Percentiles rank a stretch among this genome's conserved stretches.
Conservation (phyloP, 768 basidiomycete genomes). For the Tubosaeta brunneosetosa region DNA sequence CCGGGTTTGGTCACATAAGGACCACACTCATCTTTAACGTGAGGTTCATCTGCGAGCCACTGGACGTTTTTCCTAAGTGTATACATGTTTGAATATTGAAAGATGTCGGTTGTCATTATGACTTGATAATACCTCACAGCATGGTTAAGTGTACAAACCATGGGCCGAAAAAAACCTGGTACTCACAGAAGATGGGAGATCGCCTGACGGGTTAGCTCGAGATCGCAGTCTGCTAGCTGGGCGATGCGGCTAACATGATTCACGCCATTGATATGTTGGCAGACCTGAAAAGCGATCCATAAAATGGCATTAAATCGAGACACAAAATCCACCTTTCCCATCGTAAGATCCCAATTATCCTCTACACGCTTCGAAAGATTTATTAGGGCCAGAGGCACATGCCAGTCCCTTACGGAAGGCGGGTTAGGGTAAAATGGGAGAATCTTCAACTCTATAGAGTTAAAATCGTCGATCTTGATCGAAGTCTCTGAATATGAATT, state of each 20-base stretch:
- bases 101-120: constrained; percentile 94
- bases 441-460: constrained; percentile 92
- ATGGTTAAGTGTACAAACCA: constrained; percentile 2
- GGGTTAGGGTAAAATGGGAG: constrained; percentile 98
- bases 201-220: constrained; percentile 75
- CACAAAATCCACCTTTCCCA: constrained; percentile 62
- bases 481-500: constrained; percentile 97
- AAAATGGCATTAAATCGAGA: background rate
- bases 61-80: constrained; percentile 82
- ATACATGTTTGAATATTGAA: constrained; percentile 98
- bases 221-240: constrained; percentile 83
- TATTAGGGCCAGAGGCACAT: constrained; percentile 88
- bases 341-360: constrained; percentile 94
- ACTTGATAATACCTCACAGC: constrained; percentile 86
- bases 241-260: constrained; percentile 92
- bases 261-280: constrained; percentile 80
- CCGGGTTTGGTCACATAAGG: constrained; percentile 83
- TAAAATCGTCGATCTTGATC: constrained; percentile 86
- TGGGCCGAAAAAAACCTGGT: background rate
- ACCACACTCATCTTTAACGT: constrained; percentile 88
- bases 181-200: constrained; percentile 88
- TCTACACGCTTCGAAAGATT: constrained; percentile 77
- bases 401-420: constrained; percentile 85
- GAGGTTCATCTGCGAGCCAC: constrained; percentile 79
- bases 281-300: constrained; percentile 41